phyloP scores from a whole-genome alignment of 352 stramenopile species.

The Pythium pyrilobum region DNA sequence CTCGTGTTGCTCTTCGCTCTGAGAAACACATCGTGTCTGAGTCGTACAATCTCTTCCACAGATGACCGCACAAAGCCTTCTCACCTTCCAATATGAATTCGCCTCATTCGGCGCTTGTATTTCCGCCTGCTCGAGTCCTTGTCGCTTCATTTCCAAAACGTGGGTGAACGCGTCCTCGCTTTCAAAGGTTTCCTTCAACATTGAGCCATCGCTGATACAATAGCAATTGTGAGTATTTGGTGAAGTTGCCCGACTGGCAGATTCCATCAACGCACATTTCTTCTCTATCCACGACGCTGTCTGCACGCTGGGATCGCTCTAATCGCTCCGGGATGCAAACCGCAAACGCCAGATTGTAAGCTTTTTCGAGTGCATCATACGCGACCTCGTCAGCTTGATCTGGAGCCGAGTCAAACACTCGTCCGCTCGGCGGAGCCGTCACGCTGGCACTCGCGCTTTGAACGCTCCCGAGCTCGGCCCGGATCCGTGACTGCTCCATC shows the following conservation, averaged over 20 bases:
- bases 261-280: too few relatives aligned
- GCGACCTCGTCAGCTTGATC: conserved; percentile 25
- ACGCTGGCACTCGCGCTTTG: background rate
- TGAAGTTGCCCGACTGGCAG: too few relatives aligned
- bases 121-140: background rate
- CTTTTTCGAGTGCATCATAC: conserved; percentile 59
- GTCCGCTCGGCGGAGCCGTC: conserved; percentile 27
- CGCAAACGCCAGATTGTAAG: conserved; percentile 45
- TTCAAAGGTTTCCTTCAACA: background rate
- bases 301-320: background rate
- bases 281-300: too few relatives aligned
- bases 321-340: conserved; percentile 19
- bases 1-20: too few relatives aligned
- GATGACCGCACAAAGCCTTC: background rate
- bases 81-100: conserved; percentile 5
- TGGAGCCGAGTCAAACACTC: conserved; percentile 46
- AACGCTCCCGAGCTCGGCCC: conserved; percentile 33
- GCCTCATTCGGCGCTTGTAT: background rate
- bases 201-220: background rate
- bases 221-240: too few relatives aligned
- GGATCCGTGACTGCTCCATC: conserved; percentile 31
- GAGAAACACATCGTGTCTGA: too few relatives aligned
- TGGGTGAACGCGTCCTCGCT: background rate
- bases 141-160: background rate
- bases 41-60: too few relatives aligned